Conservation (phyloP, 2,329 filamentous ascomycete species). For the Juglanconis juglandina region DNA sequence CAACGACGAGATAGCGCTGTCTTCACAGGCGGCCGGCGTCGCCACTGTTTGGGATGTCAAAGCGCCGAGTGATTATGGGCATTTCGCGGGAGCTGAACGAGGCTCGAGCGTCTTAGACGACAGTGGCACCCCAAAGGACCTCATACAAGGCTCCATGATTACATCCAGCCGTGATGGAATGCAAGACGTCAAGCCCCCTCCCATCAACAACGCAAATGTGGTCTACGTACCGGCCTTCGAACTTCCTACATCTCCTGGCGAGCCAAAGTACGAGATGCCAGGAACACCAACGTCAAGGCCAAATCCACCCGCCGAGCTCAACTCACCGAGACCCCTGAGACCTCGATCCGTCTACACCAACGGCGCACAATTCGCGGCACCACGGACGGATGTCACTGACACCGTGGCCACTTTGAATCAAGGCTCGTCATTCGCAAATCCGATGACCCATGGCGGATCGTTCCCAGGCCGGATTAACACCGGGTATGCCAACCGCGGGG, state of each 20-base stretch:
- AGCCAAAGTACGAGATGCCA: background rate
- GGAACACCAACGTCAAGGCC: background rate
- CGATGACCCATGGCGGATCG: too few species aligned
- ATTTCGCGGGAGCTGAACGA: background rate
- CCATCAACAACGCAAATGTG: background rate
- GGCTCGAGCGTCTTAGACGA: background rate
- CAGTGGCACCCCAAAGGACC: too few species aligned
- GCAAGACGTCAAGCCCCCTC: too few species aligned
- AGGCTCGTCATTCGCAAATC: too few species aligned
- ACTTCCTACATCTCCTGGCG: background rate
- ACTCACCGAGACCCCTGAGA: background rate
- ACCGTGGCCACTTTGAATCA: too few species aligned
- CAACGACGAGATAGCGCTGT: background rate
- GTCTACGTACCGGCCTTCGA: background rate
- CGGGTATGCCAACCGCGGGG: too few species aligned
- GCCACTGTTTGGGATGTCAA: background rate
- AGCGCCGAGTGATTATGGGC: background rate
- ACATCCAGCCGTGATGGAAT: too few species aligned
- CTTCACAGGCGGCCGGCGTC: background rate
- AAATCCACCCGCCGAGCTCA: background rate
- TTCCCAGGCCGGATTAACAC: too few species aligned
- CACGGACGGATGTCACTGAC: too few species aligned
- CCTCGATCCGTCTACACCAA: too few species aligned
- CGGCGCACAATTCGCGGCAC: too few species aligned
- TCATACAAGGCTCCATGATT: too few species aligned